A percentile compares a stretch with the other conserved stretches of the same genome.
These are phyloP conservation scores for Cydonia oblonga DNA, from an alignment of 331 rosid species.

Conservation along the genomic window DNA sequence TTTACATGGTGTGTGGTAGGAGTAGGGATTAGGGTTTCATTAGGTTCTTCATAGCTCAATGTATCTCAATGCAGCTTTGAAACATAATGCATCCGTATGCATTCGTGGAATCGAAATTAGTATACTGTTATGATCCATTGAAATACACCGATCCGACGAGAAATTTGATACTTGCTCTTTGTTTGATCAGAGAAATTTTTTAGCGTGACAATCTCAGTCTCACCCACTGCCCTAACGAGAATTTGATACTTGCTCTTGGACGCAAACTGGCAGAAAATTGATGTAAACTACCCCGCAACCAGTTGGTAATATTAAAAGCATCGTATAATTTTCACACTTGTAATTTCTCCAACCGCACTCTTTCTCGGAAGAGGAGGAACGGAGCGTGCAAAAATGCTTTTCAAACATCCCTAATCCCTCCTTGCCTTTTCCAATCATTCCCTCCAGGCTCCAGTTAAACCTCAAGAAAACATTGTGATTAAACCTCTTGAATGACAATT, in stretches of 20 bases:
- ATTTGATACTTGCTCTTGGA: neutral
- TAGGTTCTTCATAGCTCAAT: neutral
- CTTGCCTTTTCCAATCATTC: neutral
- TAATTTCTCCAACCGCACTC: neutral
- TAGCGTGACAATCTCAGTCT: neutral
- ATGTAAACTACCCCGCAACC: neutral
- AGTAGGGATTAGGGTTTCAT: neutral
- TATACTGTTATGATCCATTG: neutral
- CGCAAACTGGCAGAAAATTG: neutral
- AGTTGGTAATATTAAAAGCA: neutral
- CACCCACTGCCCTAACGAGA: neutral
- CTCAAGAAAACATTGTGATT: neutral
- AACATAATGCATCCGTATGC: neutral
- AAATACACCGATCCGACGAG: neutral
- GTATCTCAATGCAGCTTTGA: neutral
- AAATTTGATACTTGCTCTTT: no score
- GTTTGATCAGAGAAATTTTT: no score
- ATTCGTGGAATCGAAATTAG: neutral
- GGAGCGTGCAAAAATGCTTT: no score
- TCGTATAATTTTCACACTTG: fast-evolving
- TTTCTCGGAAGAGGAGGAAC: neutral
- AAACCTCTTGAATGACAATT: neutral
- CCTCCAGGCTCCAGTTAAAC: neutral
- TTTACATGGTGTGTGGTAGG: neutral
- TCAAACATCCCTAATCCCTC: neutral